Percentiles rank a stretch among this genome's conserved stretches.
These are phyloP conservation scores for Iris pallida DNA, from an alignment of 116 monocot species.

Conservation along the genomic window DNA sequence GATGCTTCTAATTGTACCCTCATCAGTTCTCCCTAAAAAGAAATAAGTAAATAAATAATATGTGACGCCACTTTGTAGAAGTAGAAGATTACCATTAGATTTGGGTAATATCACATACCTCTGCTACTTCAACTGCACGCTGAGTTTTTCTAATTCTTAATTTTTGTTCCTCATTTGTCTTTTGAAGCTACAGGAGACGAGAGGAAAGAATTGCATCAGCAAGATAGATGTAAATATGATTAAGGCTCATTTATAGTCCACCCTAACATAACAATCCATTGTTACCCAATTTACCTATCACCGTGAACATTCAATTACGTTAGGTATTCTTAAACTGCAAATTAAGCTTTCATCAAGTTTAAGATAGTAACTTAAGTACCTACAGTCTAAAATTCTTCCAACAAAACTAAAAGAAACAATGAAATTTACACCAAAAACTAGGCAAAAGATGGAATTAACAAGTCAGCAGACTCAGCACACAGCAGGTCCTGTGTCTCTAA, in stretches of 20 bases:
- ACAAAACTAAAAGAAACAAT: background rate
- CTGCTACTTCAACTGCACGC: conserved; percentile 40
- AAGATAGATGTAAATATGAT: background rate
- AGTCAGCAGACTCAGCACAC: background rate
- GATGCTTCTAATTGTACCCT: conserved; percentile 41
- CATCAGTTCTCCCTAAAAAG: conserved; percentile 37
- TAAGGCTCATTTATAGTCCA: background rate
- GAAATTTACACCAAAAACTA: background rate
- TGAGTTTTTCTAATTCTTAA: conserved; percentile 34
- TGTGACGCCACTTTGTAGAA: background rate
- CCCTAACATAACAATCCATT: background rate
- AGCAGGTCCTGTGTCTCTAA: too few species aligned
- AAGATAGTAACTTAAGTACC: too few species aligned
- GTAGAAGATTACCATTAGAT: background rate
- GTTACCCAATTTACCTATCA: background rate
- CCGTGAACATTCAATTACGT: background rate
- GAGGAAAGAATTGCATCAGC: background rate
- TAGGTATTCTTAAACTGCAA: too few species aligned
- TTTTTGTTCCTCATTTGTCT: conserved; percentile 38
- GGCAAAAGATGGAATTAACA: background rate
- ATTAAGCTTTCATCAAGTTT: too few species aligned
- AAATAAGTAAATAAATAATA: background rate
- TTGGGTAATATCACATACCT: conserved; percentile 26
- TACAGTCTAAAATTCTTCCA: too few species aligned
- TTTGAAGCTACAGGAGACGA: conserved; percentile 27